phyloP scores from a whole-genome alignment of 164 flowering plant species.

The Piper betle region DNA sequence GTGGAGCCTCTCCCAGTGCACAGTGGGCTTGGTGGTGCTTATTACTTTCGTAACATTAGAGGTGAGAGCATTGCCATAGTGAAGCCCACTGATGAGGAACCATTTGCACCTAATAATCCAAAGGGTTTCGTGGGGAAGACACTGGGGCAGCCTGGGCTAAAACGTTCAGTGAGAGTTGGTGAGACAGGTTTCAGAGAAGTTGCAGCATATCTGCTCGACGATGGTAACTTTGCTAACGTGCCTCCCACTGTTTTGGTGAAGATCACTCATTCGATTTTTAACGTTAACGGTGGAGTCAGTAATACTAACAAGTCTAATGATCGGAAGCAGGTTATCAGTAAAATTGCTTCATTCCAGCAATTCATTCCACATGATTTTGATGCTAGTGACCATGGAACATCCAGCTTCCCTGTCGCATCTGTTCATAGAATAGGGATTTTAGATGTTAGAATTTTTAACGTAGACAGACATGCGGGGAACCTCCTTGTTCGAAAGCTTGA shows the following conservation, averaged over 20 bases:
- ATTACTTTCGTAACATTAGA: constrained; percentile 35
- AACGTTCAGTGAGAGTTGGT: constrained; percentile 55
- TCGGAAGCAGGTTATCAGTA: constrained; percentile 29
- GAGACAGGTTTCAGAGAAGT: constrained; percentile 68
- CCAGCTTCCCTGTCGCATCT: constrained; percentile 51
- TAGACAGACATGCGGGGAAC: constrained; percentile 63
- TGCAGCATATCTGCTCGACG: constrained; percentile 58
- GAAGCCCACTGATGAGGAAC: constrained; percentile 63
- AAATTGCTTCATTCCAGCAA: constrained; percentile 61
- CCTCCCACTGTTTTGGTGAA: constrained; percentile 56
- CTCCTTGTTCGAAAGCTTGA: constrained; percentile 48
- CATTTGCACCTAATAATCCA: constrained; percentile 75
- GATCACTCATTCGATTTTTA: constrained; percentile 44
- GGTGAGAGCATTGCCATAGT: constrained; percentile 58
- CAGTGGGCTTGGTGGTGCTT: constrained; percentile 63
- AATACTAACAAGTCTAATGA: constrained; percentile 17
- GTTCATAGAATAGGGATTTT: constrained; percentile 66
- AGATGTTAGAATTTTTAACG: constrained; percentile 49
- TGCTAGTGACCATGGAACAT: constrained; percentile 63
- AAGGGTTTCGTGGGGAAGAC: constrained; percentile 61
- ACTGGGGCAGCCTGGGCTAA: constrained; percentile 60
- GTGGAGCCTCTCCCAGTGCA: constrained; percentile 42
- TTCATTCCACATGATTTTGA: constrained; percentile 60
- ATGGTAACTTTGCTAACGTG: constrained; percentile 50
- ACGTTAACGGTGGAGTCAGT: constrained; percentile 35